Evolutionary conservation across 331 rosid species (phyloP), one percentile per base, ranked within the genome.

Genomic region (Cydonia oblonga): DNA sequence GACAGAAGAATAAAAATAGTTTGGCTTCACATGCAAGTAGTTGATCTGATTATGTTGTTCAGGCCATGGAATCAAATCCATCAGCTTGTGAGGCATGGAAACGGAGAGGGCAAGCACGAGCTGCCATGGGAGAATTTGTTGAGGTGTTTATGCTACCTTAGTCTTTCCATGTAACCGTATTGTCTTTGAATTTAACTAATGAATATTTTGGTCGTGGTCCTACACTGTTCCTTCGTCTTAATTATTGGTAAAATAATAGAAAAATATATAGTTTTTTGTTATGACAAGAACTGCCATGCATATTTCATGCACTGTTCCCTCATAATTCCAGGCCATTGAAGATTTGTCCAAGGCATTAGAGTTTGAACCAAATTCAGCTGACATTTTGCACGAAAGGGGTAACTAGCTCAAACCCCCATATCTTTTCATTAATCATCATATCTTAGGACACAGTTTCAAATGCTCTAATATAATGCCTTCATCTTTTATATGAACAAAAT

Each of bases 51-150:
- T 60, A 29, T 78, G 62, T 73, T 68, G 84, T 66, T 80, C 80
- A 91, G 98, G 98, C 98, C 74, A 81, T 93, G 75, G 85, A 91
- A 80, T 79, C 86, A 67, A 93, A 91, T 84, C 90, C 96, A 35
- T 78, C 84, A 12, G 96, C 97, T 61, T 90, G 96, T 64, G 97
- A 93, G 87, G 98, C 97, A 79, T 93, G 98, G 98, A 93, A 93
- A 76, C 86, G 98, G 75, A 89, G 98, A 81, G 97, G 98, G 80
- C 98, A 93, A 84, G 98, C 98, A 29, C 92, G 92, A 57, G 98
- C 98, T 72, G 98, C 97, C 12, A 80, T 93, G 70, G 98, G 98
- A 75, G 89, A 88, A 82, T 87, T 88, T 83, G 84, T 81, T 74
- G 96, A 86, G 96, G 98, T 90, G 75, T 66, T 79, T 68, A 68